Evolutionary conservation across 225 moss, liverwort and hornwort genomes (phyloP).

Genomic region (Sphagnum tenellum): DNA sequence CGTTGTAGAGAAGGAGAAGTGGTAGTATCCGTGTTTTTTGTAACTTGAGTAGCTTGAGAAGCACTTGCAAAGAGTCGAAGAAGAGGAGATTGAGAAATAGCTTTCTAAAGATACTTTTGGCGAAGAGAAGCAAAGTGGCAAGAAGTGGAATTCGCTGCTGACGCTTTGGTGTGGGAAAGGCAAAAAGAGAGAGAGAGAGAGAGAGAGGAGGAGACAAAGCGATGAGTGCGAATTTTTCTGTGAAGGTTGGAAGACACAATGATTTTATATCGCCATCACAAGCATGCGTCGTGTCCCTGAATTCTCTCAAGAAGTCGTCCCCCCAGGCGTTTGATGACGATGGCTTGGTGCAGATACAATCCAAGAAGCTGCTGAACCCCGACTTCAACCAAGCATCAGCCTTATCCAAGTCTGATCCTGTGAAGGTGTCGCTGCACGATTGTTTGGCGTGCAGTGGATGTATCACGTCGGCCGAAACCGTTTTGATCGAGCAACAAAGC

Average conservation of each 20-base stretch:
- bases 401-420: conserved; percentile 35
- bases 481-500: conserved; percentile 97
- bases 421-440: conserved; percentile 82
- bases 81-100: no score
- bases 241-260: conserved; percentile 78
- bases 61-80: no score
- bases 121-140: no score
- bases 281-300: conserved; percentile 75
- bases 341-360: conserved; percentile 37
- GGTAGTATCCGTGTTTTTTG: no score
- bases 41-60: no score
- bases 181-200: no score
- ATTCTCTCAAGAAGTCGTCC: conserved; percentile 36
- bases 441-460: conserved; percentile 96
- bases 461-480: conserved; percentile 92
- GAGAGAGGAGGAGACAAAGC: background rate
- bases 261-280: conserved; percentile 90
- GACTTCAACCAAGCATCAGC: conserved; percentile 23
- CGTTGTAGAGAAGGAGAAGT: no score
- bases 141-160: no score
- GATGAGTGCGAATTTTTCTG: conserved; percentile 51
- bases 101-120: no score
- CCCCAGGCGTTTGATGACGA: conserved; percentile 6
- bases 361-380: conserved; percentile 11
- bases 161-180: no score